Percentiles rank a stretch among this genome's conserved stretches.
Conservation (phyloP, 257 asterid genomes). For the Nicotiana sylvestris region DNA sequence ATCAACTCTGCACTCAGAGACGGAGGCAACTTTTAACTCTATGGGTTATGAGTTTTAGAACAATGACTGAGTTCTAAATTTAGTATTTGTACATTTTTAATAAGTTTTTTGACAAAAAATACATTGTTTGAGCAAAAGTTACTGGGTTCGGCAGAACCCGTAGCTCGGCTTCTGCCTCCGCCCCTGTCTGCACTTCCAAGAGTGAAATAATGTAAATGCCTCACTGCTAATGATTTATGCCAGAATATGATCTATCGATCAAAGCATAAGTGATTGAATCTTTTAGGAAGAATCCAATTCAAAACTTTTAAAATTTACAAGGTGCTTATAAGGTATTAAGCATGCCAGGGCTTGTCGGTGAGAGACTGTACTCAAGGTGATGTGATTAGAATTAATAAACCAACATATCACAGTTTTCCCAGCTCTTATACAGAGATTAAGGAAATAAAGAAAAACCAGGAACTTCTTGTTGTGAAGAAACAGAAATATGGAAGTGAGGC, state of each 20-base stretch:
- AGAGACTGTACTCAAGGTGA: background rate
- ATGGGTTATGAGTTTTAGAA: too few relatives aligned
- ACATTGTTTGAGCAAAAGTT: too few relatives aligned
- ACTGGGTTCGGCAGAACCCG: too few relatives aligned
- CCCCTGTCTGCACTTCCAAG: slow-evolving; percentile 12
- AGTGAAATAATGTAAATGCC: background rate
- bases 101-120: too few relatives aligned
- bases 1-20: slow-evolving; percentile 53
- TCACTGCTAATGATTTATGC: background rate
- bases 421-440: background rate
- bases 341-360: background rate
- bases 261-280: background rate
- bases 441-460: background rate
- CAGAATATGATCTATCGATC: background rate
- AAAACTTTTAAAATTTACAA: background rate
- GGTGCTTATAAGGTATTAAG: background rate
- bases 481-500: background rate
- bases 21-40: too few relatives aligned
- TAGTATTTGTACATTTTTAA: too few relatives aligned
- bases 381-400: background rate
- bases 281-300: background rate
- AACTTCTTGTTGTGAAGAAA: background rate
- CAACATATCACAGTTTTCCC: background rate
- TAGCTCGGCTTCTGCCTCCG: too few relatives aligned
- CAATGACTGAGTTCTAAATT: too few relatives aligned